These are phyloP conservation scores for Scenedesmus sp. DNA, from an alignment of 163 green algal genomes.

Conservation along the genomic window DNA sequence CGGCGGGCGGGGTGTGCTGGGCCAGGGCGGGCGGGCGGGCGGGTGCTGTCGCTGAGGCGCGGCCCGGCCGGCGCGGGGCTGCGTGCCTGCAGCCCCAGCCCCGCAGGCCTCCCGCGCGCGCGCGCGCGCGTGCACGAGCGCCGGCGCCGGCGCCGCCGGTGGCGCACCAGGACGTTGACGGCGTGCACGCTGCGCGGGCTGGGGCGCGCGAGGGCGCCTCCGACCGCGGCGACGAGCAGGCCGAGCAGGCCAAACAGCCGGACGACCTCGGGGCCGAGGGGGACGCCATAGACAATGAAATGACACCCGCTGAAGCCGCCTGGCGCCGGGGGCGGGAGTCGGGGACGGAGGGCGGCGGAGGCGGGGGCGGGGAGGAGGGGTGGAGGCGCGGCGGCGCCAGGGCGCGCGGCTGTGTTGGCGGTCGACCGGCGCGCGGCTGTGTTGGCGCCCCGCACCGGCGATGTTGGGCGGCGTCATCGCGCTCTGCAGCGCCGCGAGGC, in stretches of 20 bases:
- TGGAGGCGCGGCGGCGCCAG: no score
- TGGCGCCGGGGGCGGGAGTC: no score
- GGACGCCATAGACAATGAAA: background rate
- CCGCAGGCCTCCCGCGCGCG: no score
- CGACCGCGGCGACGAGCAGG: background rate
- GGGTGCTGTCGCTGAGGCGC: background rate
- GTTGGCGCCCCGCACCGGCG: background rate
- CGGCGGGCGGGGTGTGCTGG: no score
- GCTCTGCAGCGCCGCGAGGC: constrained; percentile 19
- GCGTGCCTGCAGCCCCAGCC: constrained; percentile 6
- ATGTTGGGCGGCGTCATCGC: constrained; percentile 4
- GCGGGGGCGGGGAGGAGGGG: no score
- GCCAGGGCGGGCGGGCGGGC: background rate
- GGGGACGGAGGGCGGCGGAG: no score
- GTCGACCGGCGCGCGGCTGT: no score
- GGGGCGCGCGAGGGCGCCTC: background rate
- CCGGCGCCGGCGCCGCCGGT: no score
- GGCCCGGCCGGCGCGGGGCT: background rate
- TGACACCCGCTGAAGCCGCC: no score
- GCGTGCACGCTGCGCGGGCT: background rate
- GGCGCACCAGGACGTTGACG: background rate
- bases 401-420: no score
- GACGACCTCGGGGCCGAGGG: background rate
- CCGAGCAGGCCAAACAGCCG: background rate
- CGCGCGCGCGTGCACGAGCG: no score